Evolutionary conservation across 139 green algal genomes (phyloP).

Genomic region (Ettlia oleoabundans): DNA sequence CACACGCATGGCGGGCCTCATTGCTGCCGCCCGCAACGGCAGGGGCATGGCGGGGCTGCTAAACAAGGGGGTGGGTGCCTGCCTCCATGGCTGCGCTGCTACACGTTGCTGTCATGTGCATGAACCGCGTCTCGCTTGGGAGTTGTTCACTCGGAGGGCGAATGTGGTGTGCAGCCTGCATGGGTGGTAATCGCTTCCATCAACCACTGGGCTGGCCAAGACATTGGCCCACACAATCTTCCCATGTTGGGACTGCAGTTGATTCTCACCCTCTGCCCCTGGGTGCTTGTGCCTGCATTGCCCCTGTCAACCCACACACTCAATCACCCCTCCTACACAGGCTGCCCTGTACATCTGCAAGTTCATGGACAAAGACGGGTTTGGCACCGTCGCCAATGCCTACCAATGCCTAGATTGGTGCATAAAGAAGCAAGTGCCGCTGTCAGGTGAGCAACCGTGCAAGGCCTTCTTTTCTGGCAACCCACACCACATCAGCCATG

Average conservation of each 20-base stretch:
- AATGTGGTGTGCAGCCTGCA: too few relatives aligned
- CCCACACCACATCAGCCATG: too few relatives aligned
- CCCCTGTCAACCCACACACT: background rate
- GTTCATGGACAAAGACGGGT: slow-evolving; percentile 6
- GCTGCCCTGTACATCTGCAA: background rate
- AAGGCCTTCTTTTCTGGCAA: background rate
- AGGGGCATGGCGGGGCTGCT: background rate
- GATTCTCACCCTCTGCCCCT: background rate
- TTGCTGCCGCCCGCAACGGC: background rate
- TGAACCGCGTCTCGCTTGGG: too few relatives aligned
- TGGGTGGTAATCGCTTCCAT: too few relatives aligned
- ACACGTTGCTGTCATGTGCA: background rate
- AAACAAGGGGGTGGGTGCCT: slow-evolving; percentile 2
- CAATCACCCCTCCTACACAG: background rate
- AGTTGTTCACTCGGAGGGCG: too few relatives aligned
- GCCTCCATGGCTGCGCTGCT: background rate
- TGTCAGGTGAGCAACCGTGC: background rate
- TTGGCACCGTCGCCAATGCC: background rate
- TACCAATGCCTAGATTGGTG: slow-evolving; percentile 17
- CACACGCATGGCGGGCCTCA: background rate
- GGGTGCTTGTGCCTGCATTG: background rate
- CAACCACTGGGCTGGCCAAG: too few relatives aligned
- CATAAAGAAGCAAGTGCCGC: background rate
- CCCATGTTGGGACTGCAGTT: too few relatives aligned
- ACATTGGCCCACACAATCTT: too few relatives aligned